Conservation (phyloP, 768 basidiomycete species). For the Leccinum pellstonianum region DNA sequence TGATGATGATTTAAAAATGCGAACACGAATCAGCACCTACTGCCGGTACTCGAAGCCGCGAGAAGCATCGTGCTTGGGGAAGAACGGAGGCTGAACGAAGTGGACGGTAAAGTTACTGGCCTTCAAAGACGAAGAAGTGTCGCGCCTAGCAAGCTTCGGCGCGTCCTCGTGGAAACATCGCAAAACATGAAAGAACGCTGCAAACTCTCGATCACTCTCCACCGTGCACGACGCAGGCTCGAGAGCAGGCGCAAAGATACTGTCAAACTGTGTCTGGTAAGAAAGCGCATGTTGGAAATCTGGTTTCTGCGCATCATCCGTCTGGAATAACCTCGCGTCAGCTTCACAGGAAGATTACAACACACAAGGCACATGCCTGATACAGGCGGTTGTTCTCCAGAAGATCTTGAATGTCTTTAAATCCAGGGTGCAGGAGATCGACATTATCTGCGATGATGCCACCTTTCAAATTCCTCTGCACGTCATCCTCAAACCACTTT, state of each 20-base stretch:
- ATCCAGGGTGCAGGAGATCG: too few species aligned
- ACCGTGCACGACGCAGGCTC: neutral
- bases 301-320: neutral
- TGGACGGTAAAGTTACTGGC: conserved; percentile 12
- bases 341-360: neutral
- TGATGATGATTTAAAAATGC: neutral
- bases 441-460: neutral
- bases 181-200: conserved; percentile 6
- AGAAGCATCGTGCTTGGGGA: neutral
- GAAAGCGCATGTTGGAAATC: neutral
- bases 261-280: neutral
- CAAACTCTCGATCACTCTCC: conserved; percentile 3
- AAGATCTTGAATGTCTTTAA: too few species aligned
- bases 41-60: neutral
- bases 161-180: conserved; percentile 2
- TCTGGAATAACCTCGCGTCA: neutral
- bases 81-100: conserved; percentile 16
- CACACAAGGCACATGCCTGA: too few species aligned
- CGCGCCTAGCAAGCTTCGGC: neutral
- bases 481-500: neutral
- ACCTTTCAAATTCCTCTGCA: neutral
- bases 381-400: too few species aligned
- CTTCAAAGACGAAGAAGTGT: conserved; percentile 5
- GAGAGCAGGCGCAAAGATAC: neutral
- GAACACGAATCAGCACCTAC: neutral